Base-by-base conservation (phyloP, 2,329 filamentous ascomycete species). In the Sporothrix pallida region DNA sequence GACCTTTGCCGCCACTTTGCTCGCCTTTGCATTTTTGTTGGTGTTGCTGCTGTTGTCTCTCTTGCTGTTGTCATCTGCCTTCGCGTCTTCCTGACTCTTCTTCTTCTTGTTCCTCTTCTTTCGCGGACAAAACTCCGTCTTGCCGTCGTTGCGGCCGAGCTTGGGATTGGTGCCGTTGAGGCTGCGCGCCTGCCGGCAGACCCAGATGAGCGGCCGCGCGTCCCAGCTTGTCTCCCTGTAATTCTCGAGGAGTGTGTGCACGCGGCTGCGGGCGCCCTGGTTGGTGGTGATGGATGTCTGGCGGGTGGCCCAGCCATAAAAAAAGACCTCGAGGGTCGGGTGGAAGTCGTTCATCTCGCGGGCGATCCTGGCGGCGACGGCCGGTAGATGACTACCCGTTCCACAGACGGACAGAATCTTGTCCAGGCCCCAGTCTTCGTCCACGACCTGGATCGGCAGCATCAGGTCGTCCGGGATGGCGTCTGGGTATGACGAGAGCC, bases 251-350 rank as follows among this genome's bases (percentile, higher is more conserved):
- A 77, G 71, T 3, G 70, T 73, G 5, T 68, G 48, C 62, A 95
- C 88, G 76, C 90, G 87, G 76, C 89, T 92, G 26, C 89, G 87
- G 62, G 92, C 89, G 1, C 87, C 88, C 26, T 88, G 86, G 79
- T 95, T 94, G 75, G 90, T 91, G 2, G 91, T 93, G 70, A 95
- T 82, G 0, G 92, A 94, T 1, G 90, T 92, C 37, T 87, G 79
- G 0, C 86, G 83, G 9, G 83, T 82, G 10, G 85, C 85, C 92
- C 92, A 95, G 17, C 92, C 92, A 78, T 90, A 90, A 71, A 92
- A 83, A 78, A 94, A 93, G 9, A 93, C 91, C 23, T 90, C 90
- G 71, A 86, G 82, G 77, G 93, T 94, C 73, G 83, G 82, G 44
- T 81, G 80, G 0, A 79, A 78, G 42, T 81, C 80, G 5, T 79